Base-by-base conservation (phyloP, 2,329 filamentous ascomycete species). In the Xylariomycetidae sp. region DNA sequence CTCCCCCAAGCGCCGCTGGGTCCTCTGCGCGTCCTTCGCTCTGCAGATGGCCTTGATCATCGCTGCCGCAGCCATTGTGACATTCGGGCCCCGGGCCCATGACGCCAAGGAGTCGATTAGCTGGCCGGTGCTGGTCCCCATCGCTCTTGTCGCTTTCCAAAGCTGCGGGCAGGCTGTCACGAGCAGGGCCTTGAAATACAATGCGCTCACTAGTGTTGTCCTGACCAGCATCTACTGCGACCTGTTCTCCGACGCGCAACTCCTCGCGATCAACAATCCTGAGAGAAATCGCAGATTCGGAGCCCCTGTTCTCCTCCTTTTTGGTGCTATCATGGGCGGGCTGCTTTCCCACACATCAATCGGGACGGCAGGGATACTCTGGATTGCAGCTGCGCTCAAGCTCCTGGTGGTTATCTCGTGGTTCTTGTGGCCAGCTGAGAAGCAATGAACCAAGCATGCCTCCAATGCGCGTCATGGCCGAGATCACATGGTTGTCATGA, bases 181-280 rank as follows among this genome's bases (percentile, higher is more conserved):
- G 0, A 86, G 81, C 48, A 65, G 85, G 4, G 78, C 82, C 0
- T 59, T 90, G 39, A 73, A 79, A 48, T 82, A 80, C 52, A 80
- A 78, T 37, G 77, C 80, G 3, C 62, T 90, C 14, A 88, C 85
- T 0, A 88, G 82, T 41, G 85, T 88, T 12, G 86, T 89, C 3
- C 60, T 92, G 38, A 90, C 86, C 1, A 88, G 82, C 53, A 80
- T 86, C 41, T 90, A 89, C 63, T 88, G 84, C 53, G 86, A 90
- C 54, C 53, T 90, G 14, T 87, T 87, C 46, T 83, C 80, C 2
- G 83, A 88, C 36, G 59, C 63, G 19, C 57, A 67, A 16, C 48
- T 77, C 4, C 69, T 76, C 22, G 54, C 57, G 1, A 30, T 51
- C 7, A 41, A 53, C 25, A 76, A 76, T 38, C 54, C 55, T 5